Base-by-base conservation (phyloP, 148 eudicot genomes). In the Chenopodium quinoa region DNA sequence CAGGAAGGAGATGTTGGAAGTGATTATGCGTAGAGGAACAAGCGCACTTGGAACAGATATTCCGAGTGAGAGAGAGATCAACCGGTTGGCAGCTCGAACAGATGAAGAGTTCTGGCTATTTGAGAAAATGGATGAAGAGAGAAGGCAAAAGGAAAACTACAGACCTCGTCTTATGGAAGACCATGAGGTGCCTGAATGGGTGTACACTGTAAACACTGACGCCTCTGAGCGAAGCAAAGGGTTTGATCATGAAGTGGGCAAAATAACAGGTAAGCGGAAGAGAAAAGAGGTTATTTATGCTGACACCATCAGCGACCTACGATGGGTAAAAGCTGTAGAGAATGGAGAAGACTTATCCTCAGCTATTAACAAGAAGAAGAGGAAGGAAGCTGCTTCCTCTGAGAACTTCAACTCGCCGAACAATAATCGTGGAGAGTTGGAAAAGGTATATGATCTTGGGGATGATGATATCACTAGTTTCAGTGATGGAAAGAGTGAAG, bases 171-270 rank as follows among this genome's bases (percentile, higher is more conserved):
- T 96, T 86, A 94, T 96, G 91, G 95, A 92, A 85, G 95, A 90
- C 23, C 93, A 91, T 10, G 98, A 96, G 86, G 98, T 96, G 40
- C 99, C 98, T 0, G 99, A 96, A 73, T 96, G 99, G 99, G 99
- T 92, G 6, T 92, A 90, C 73, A 71, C 91, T 20, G 81, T 84
- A 20, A 76, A 86, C 62, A 83, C 95, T 22, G 99, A 91, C 11
- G 89, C 87, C 2, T 88, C 86, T 0, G 79, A 80, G 29, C 92
- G 90, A 79, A 89, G 87, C 23, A 95, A 93, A 87, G 99, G 99
- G 27, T 96, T 94, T 31, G 89, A 92, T 54, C 76, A 86, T 44
- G 97, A 92, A 4, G 91, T 85, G 31, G 86, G 89, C 27, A 87
- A 91, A 80, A 48, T 96, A 56, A 85, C 87, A 50, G 99, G 99